Percentiles rank a stretch among this genome's conserved stretches.
phyloP scores from a whole-genome alignment of 768 basidiomycete genomes.

The Tulasnella sp. region DNA sequence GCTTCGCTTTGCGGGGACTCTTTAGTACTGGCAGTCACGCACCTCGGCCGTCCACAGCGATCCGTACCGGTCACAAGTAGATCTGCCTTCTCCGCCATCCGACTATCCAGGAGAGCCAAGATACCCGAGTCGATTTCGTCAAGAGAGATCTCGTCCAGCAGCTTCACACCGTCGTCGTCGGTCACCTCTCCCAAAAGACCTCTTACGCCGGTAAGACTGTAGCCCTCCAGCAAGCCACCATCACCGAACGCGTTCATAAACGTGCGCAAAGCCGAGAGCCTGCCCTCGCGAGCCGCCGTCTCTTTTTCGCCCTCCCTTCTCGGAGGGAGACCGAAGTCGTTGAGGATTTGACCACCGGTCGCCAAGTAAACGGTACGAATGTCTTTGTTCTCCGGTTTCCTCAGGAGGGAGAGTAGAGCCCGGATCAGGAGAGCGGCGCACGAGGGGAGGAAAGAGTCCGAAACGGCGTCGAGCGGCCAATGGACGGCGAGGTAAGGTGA shows the following conservation, averaged over 20 bases:
- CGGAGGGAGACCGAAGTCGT: not conserved
- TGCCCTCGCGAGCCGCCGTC: not conserved
- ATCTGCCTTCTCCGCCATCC: conserved; percentile 37
- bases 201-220: conserved; percentile 18
- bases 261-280: not conserved
- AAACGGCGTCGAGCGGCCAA: conserved; percentile 46
- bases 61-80: conserved; percentile 42
- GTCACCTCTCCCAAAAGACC: conserved; percentile 22
- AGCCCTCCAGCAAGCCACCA: not conserved
- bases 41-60: conserved; percentile 28
- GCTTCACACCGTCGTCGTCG: conserved; percentile 19
- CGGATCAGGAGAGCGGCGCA: conserved; percentile 43
- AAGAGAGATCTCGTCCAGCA: conserved; percentile 20
- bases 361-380: not conserved
- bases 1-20: not conserved
- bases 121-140: conserved; percentile 35
- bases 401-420: conserved; percentile 27
- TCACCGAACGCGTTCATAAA: not conserved
- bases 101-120: conserved; percentile 45
- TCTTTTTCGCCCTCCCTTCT: not conserved
- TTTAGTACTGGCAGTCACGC: not conserved
- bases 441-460: conserved; percentile 30
- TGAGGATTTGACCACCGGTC: not conserved
- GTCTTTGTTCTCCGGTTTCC: conserved; percentile 15
- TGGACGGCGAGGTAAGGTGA: conserved; percentile 39